Conservation (phyloP, 1,139 yeast genomes). For the Candida frijolesensis region DNA sequence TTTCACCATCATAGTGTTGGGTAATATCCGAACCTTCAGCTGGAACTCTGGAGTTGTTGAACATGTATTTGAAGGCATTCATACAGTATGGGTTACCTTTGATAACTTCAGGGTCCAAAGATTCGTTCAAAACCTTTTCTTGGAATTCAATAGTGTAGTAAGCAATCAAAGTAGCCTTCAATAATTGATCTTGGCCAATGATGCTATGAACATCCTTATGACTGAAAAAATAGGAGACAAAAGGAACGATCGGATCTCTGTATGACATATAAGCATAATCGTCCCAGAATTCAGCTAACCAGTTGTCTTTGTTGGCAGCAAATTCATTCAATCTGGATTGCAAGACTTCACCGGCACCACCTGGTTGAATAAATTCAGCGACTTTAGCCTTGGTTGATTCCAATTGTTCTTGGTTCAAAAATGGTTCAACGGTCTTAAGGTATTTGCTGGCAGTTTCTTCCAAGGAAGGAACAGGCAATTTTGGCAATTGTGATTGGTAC, state of each 20-base stretch:
- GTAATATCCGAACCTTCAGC: conserved; percentile 60
- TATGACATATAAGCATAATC: conserved; percentile 89
- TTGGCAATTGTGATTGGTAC: conserved; percentile 75
- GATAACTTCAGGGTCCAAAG: conserved; percentile 76
- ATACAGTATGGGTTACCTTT: conserved; percentile 85
- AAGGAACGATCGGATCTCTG: conserved; percentile 92
- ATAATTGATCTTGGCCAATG: conserved; percentile 69
- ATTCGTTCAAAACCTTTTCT: conserved; percentile 57
- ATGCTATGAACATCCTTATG: conserved; percentile 67
- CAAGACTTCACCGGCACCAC: conserved; percentile 65
- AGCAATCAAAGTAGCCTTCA: conserved; percentile 69
- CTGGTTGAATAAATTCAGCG: conserved; percentile 56
- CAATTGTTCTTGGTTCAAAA: conserved; percentile 54
- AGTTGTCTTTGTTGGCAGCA: conserved; percentile 70
- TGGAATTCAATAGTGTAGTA: conserved; percentile 58
- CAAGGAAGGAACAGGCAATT: conserved; percentile 85
- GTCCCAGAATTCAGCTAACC: conserved; percentile 96
- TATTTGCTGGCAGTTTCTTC: conserved; percentile 72
- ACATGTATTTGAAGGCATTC: conserved; percentile 92
- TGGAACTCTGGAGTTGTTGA: conserved; percentile 86
- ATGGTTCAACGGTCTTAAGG: conserved; percentile 73
- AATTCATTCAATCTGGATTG: conserved; percentile 66
- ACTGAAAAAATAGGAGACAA: conserved; percentile 85
- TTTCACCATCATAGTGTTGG: conserved; percentile 46
- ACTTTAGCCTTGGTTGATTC: conserved; percentile 60